Conservation (phyloP, 352 stramenopile genomes). For the Phytophthora syringae region DNA sequence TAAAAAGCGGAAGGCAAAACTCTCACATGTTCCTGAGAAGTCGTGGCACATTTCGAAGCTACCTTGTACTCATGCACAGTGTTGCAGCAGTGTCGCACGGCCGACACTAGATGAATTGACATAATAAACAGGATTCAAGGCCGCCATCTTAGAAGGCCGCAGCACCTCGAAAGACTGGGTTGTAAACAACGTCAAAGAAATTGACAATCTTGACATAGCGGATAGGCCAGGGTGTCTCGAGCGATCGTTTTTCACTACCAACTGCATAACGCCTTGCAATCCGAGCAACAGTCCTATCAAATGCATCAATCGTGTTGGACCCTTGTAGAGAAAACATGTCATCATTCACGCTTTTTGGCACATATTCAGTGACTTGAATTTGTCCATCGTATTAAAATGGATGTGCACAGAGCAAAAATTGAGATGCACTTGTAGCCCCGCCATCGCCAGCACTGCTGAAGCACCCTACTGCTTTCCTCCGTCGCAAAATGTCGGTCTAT, state of each 20-base stretch:
- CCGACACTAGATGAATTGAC: background rate
- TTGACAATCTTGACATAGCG: background rate
- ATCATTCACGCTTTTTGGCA: slow-evolving; percentile 6
- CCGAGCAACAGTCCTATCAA: background rate
- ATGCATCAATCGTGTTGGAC: background rate
- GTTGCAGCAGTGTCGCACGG: slow-evolving; percentile 1
- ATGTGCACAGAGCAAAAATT: slow-evolving; percentile 17
- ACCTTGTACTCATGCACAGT: background rate
- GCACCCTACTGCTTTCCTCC: slow-evolving; percentile 3
- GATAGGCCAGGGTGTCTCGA: background rate
- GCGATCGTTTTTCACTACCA: background rate
- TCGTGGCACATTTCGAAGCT: slow-evolving; percentile 11
- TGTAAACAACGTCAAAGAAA: background rate
- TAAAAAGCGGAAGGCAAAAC: background rate
- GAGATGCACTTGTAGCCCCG: slow-evolving; percentile 2
- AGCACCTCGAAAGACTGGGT: slow-evolving; percentile 2
- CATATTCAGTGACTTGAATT: slow-evolving; percentile 12
- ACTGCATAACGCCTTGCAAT: background rate
- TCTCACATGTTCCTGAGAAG: background rate
- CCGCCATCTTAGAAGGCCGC: background rate
- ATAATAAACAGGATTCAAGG: slow-evolving; percentile 1
- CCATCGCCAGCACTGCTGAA: background rate
- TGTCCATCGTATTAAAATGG: slow-evolving; percentile 19
- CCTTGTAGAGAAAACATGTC: slow-evolving; percentile 2
- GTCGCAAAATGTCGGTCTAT: slow-evolving; percentile 3